Evolutionary conservation across 768 basidiomycete genomes (phyloP), one percentile per base, ranked within the genome.

Genomic region (Calvatia gigantea): DNA sequence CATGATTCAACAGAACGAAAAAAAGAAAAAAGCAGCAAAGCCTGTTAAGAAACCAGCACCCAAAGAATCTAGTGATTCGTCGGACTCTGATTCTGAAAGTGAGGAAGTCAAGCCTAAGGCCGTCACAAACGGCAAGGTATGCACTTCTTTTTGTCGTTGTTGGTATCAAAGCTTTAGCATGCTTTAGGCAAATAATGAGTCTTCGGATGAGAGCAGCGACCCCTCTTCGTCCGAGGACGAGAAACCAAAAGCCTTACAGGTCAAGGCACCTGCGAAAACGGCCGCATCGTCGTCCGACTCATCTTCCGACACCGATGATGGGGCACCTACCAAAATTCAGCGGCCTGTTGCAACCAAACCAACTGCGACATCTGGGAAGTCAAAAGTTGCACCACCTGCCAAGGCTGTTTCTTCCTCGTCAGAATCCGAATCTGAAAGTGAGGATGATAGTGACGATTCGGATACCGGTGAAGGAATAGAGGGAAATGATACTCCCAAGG

Each of bases 221-320:
- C 70, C 69, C 49, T 72, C 72, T 12, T 75, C 74, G 15, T 68
- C 72, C 19, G 75, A 82, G 60, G 83, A 83, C 37, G 82, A 84
- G 64, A 80, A 81, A 62, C 75, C 81, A 57, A 84, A 85, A 65
- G 76, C 78, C 35, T 71, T 74, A 6, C 79, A 79, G 63, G 71
- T 80, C 33, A 80, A 79, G 59, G 69, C 66, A 49, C 63, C 67
- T 23, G 61, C 70, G 15, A 75, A 78, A 58, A 67, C 69, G n/a
- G 64, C 67, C 38, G 61, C 74, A 4, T 65, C 70, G 7, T 67
- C 72, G 38, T 70, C 70, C 31, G 72, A 72, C 52, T 69, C 57
- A 32, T 64, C 65, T 17, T 65, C 64, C 23, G 63, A 64, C 21
- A 39, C 35, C 35, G 56, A 51, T 15, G 57, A 58, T 33, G 57